Conservation (phyloP, 495 filamentous ascomycete species). For the Aspergillus asperescens region DNA sequence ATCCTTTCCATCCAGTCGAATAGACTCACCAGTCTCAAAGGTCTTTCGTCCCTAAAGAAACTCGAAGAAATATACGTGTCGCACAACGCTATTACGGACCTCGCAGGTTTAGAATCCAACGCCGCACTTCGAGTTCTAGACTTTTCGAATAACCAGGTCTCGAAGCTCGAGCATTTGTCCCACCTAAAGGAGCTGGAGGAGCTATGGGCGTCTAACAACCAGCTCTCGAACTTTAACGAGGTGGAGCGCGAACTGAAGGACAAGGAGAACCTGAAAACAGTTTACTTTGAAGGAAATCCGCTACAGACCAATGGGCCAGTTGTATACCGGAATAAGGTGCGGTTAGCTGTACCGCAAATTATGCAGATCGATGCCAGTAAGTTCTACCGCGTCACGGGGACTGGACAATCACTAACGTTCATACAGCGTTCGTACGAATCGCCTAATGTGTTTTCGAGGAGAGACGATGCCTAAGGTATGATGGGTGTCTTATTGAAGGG, state of each 20-base stretch:
- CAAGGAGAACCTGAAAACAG: constrained; percentile 76
- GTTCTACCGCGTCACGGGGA: constrained; percentile 32
- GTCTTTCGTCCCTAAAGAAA: constrained; percentile 63
- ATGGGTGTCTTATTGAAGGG: not conserved
- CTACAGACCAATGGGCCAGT: constrained; percentile 68
- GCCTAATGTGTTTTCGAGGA: not conserved
- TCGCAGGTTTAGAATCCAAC: constrained; percentile 70
- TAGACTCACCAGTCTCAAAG: constrained; percentile 74
- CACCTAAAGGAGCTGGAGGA: constrained; percentile 72
- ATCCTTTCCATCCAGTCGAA: constrained; percentile 97
- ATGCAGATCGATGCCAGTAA: constrained; percentile 95
- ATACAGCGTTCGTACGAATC: constrained; percentile 32
- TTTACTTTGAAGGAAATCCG: constrained; percentile 97
- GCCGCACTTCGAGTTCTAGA: constrained; percentile 72
- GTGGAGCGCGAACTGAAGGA: constrained; percentile 73
- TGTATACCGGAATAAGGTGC: constrained; percentile 89
- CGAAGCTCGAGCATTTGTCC: constrained; percentile 64
- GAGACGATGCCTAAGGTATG: not conserved
- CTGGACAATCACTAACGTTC: not conserved
- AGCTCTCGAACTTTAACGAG: constrained; percentile 71
- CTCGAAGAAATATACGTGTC: constrained; percentile 97
- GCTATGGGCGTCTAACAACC: constrained; percentile 90
- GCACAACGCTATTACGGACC: constrained; percentile 83
- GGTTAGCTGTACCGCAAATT: constrained; percentile 78
- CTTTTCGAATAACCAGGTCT: constrained; percentile 83